Evolutionary conservation across 169 alveolate genomes (phyloP).

Genomic region (Besnoitia besnoiti): DNA sequence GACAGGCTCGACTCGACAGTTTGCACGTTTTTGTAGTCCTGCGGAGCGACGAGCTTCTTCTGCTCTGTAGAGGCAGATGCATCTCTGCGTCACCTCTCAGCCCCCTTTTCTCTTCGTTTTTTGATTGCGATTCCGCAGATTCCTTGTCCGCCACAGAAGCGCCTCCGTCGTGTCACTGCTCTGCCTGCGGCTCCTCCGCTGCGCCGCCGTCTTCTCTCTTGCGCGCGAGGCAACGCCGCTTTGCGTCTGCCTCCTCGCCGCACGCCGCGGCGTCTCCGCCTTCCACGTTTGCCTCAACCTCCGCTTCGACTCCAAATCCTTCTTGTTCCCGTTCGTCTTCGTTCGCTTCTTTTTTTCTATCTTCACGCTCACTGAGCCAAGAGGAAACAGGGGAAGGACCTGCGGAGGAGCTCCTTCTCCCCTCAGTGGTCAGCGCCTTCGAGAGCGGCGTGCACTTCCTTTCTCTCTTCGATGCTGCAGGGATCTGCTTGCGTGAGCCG

Average conservation of each 20-base stretch:
- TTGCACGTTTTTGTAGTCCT: neutral
- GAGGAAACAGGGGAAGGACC: neutral
- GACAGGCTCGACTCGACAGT: neutral
- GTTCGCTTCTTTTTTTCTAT: no score
- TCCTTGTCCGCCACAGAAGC: neutral
- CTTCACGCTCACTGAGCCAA: no score
- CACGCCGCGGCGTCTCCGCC: neutral
- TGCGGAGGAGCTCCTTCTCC: neutral
- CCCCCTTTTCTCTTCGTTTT: no score
- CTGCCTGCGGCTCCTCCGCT: neutral
- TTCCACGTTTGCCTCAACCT: no score
- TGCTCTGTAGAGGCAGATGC: no score
- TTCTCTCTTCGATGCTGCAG: conserved; percentile 20
- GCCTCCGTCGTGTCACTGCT: neutral
- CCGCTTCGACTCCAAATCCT: no score
- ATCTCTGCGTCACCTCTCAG: no score
- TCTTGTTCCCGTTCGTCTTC: no score
- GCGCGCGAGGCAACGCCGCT: neutral
- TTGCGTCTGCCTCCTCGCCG: neutral
- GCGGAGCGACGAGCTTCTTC: conserved; percentile 12
- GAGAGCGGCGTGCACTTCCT: neutral
- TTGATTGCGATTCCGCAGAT: no score
- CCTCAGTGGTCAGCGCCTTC: neutral
- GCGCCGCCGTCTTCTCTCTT: neutral
- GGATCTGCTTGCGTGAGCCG: conserved; percentile 14